A percentile compares a stretch with the other conserved stretches of the same genome.
Evolutionary conservation across 345 rosid species (phyloP).

Genomic region (Boechera retrofracta): DNA sequence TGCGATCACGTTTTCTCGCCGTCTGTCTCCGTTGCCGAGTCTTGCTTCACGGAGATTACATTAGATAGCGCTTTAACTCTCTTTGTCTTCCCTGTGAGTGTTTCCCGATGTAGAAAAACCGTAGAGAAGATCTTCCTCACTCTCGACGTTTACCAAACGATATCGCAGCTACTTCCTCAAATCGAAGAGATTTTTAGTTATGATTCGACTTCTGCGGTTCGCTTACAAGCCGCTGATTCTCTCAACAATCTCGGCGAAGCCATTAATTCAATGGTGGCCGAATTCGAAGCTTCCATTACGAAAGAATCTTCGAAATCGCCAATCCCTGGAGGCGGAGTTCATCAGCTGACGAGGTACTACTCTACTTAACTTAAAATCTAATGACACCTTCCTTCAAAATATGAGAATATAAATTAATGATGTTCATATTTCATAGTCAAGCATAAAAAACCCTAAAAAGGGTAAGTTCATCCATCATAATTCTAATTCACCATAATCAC

Average conservation of each 20-base stretch:
- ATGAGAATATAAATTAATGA: no score
- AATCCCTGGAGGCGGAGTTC: slow-evolving; percentile 62
- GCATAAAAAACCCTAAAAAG: neutral
- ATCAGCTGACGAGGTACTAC: slow-evolving; percentile 50
- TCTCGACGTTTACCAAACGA: slow-evolving; percentile 64
- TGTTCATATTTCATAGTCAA: neutral
- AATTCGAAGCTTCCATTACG: slow-evolving; percentile 57
- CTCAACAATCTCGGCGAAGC: slow-evolving; percentile 57
- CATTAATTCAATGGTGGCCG: slow-evolving; percentile 48
- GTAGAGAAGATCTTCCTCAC: slow-evolving; percentile 67
- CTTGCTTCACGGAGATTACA: slow-evolving; percentile 74
- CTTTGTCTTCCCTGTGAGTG: slow-evolving; percentile 68
- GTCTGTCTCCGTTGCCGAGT: slow-evolving; percentile 60
- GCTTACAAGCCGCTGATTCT: slow-evolving; percentile 61
- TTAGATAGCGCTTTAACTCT: slow-evolving; percentile 68
- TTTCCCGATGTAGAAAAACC: slow-evolving; percentile 52
- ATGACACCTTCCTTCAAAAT: no score
- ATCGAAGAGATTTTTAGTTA: slow-evolving; percentile 64
- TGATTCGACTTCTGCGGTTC: slow-evolving; percentile 56
- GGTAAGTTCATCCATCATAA: neutral
- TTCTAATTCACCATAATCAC: neutral
- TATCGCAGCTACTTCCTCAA: slow-evolving; percentile 55
- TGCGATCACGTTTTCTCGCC: slow-evolving; percentile 69
- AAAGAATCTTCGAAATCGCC: slow-evolving; percentile 59
- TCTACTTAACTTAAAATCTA: neutral